Evolutionary conservation across 2,329 filamentous ascomycete genomes (phyloP), one percentile per base, ranked within the genome.

Genomic region (Grosmannia clavigera): DNA sequence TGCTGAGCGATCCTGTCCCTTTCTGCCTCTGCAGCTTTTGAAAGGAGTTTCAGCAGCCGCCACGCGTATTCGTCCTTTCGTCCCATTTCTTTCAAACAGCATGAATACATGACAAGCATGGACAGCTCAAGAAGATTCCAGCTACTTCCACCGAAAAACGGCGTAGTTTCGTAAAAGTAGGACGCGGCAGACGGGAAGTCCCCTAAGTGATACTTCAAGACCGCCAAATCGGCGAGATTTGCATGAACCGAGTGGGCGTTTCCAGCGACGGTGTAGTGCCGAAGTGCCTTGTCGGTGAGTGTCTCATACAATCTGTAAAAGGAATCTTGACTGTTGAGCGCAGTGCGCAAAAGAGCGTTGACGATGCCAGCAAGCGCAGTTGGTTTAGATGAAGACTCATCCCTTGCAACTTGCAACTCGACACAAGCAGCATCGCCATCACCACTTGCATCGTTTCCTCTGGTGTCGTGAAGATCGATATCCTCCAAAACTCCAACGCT

Each of bases 61-160:
- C 83, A 82, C 19, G 92, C 84, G 67, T 91, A 95, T 63, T 95
- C 90, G 58, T 92, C 87, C 62, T 84, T 84, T 16, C 84, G 83
- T 56, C 87, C 78, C 33, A 96, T 79, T 66, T 89, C 81, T 64
- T 88, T 86, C 33, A 99, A 78, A 70, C 92, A 97, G 56, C 82
- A 81, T 0, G 88, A 83, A 69, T 96, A 94, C 79, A 96, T 87
- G 64, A 89, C 82, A 6, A 97, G 79, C 81, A 96, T 88, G 0
- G 87, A 87, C 3, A 90, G 76, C 68, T 97, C 91, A 14, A 96
- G 77, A 0, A 86, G 76, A 58, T 81, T 84, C 92, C 94, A 97
- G 54, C 85, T 82, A 60, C 81, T 84, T 60, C 86, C 83, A 0
- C 86, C 87, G 66, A 94, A 96, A 63, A 89, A 88, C 0, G 87